Evolutionary conservation across 805 yeast genomes (phyloP).

Genomic region (Phaffomyces opuntiae): DNA sequence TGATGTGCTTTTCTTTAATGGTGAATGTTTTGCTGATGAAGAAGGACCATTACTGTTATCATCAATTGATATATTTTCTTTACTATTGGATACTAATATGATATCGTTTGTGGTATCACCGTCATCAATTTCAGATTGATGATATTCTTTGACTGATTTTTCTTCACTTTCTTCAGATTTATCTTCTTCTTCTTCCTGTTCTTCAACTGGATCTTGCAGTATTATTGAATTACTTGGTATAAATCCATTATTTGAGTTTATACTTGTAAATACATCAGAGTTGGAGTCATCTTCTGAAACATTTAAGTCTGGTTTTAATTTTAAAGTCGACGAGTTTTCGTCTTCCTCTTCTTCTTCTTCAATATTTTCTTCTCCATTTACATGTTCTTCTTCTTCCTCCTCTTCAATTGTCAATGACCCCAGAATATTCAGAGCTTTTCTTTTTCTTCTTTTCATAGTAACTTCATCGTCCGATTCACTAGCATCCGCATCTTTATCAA

Average conservation of each 20-base stretch:
- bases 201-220: not conserved
- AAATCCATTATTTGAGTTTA: not conserved
- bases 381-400: not conserved
- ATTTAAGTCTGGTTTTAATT: not conserved
- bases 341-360: not conserved
- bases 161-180: too few relatives aligned
- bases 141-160: slow-evolving; percentile 5
- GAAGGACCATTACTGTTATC: not conserved
- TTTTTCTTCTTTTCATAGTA: too few relatives aligned
- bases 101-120: slow-evolving; percentile 11
- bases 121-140: not conserved
- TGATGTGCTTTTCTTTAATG: not conserved
- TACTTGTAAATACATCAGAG: not conserved
- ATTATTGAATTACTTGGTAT: not conserved
- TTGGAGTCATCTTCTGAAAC: not conserved
- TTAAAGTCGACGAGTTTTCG: not conserved
- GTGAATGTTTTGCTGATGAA: not conserved
- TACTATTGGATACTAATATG: slow-evolving; percentile 20
- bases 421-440: too few relatives aligned
- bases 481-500: not conserved
- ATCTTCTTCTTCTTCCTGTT: not conserved
- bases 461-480: too few relatives aligned
- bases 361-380: not conserved
- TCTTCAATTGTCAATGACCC: not conserved
- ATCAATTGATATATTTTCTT: slow-evolving; percentile 3